Percentiles rank a stretch among this genome's conserved stretches.
Evolutionary conservation across 2,329 filamentous ascomycete species (phyloP).

Genomic region (Ophioceras dolichostomum): DNA sequence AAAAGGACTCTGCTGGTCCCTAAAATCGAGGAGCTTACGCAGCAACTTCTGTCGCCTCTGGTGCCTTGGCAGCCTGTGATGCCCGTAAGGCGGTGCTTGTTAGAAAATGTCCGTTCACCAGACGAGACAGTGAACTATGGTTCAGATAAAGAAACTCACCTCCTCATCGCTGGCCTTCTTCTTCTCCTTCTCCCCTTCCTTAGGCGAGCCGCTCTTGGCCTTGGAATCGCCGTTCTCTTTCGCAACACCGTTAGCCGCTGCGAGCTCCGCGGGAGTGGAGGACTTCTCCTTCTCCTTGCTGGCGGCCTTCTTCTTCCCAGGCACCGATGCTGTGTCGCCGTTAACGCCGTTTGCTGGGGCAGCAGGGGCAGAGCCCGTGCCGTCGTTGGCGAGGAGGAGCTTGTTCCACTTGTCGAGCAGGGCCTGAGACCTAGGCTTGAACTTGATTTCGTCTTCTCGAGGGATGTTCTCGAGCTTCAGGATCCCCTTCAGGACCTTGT

Average conservation of each 20-base stretch:
- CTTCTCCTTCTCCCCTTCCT: constrained; percentile 26
- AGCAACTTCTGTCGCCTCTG: too few relatives aligned
- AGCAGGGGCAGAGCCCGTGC: constrained; percentile 21
- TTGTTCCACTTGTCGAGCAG: constrained; percentile 86
- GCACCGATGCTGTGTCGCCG: constrained; percentile 28
- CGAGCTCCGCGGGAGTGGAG: constrained; percentile 17
- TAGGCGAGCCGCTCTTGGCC: constrained; percentile 11
- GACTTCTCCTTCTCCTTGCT: constrained; percentile 22
- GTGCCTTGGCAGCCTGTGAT: too few relatives aligned
- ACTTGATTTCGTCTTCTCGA: constrained; percentile 76
- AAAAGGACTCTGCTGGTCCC: too few relatives aligned
- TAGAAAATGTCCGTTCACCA: too few relatives aligned
- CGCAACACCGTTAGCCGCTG: constrained; percentile 25
- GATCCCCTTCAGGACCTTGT: constrained; percentile 95
- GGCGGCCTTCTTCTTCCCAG: constrained; percentile 15
- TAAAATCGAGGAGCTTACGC: too few relatives aligned
- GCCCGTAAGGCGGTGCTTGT: too few relatives aligned
- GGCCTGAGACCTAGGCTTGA: constrained; percentile 70
- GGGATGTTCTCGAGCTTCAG: constrained; percentile 79
- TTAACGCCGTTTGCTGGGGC: constrained; percentile 34
- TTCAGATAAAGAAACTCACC: too few relatives aligned
- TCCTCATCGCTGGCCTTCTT: too few relatives aligned
- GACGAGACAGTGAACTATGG: too few relatives aligned
- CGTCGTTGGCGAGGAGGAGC: constrained; percentile 52
- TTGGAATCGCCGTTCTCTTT: constrained; percentile 24